These are phyloP conservation scores for Rhizophora apiculata DNA, from an alignment of 345 rosid genomes.

Conservation along the genomic window DNA sequence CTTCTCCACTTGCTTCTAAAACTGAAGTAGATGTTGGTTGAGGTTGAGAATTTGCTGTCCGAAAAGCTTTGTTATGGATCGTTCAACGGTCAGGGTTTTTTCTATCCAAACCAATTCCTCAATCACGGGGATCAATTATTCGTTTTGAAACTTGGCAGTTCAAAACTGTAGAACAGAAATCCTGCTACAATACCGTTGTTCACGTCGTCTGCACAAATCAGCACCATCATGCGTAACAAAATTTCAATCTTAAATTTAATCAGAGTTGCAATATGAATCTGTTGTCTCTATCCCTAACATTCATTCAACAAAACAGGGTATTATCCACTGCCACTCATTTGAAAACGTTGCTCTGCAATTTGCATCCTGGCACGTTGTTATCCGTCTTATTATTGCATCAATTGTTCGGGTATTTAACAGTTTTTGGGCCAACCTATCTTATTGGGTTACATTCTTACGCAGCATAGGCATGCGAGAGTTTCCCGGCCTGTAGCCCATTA, in stretches of 20 bases:
- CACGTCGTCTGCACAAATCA: too few relatives aligned
- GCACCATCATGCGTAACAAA: too few relatives aligned
- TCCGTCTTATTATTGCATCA: constrained; percentile 47
- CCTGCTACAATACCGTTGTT: too few relatives aligned
- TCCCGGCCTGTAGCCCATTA: constrained; percentile 33
- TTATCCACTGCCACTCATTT: constrained; percentile 63
- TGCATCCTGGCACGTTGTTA: constrained; percentile 53
- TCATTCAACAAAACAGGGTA: too few relatives aligned
- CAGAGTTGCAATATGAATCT: not conserved
- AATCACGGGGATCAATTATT: too few relatives aligned
- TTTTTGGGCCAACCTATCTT: constrained; percentile 57
- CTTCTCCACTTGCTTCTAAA: not conserved
- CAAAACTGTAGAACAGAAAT: too few relatives aligned
- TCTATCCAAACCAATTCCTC: too few relatives aligned
- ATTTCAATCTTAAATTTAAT: too few relatives aligned
- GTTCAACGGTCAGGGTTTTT: too few relatives aligned
- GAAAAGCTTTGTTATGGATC: too few relatives aligned
- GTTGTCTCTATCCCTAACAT: not conserved
- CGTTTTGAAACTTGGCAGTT: too few relatives aligned
- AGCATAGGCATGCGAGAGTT: constrained; percentile 54
- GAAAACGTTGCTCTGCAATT: constrained; percentile 66
- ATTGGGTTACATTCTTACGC: constrained; percentile 58
- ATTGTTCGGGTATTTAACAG: constrained; percentile 46
- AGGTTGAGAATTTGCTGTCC: not conserved
- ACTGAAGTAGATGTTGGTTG: not conserved